Conservation (phyloP, 106 monocot genomes). For the Amphibolis antarctica region DNA sequence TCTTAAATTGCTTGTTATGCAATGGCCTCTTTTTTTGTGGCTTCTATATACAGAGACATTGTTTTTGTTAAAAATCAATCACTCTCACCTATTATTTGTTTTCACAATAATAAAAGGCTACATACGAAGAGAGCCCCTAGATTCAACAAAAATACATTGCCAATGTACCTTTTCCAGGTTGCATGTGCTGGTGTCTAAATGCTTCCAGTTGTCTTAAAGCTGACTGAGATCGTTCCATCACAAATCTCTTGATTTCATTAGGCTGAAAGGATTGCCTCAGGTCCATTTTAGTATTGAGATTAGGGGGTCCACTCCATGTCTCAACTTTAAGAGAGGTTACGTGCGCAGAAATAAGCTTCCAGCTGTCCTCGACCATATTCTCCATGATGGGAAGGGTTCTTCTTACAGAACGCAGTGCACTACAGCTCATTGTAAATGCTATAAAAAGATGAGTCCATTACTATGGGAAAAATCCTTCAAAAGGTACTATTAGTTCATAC, state of each 20-base stretch:
- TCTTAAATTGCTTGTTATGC: too few species aligned
- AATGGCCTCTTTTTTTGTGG: too few species aligned
- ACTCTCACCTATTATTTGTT: too few species aligned
- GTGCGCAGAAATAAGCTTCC: slow-evolving; percentile 1
- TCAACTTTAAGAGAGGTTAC: background rate
- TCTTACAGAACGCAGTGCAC: slow-evolving; percentile 2
- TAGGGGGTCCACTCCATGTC: background rate
- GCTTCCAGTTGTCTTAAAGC: slow-evolving; percentile 1
- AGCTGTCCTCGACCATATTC: background rate
- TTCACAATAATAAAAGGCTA: too few species aligned
- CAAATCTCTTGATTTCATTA: background rate
- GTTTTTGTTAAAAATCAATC: too few species aligned
- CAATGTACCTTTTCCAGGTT: slow-evolving; percentile 5
- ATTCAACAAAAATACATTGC: background rate
- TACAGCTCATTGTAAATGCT: slow-evolving; percentile 7
- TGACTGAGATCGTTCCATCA: background rate
- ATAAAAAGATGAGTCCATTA: background rate
- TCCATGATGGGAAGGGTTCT: background rate
- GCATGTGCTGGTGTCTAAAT: background rate
- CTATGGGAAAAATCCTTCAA: background rate
- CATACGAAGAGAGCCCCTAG: too few species aligned
- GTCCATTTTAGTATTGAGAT: background rate
- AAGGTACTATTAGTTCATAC: background rate
- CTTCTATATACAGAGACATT: too few species aligned
- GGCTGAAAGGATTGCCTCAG: background rate